Evolutionary conservation across 2,329 filamentous ascomycete species (phyloP), one percentile per base, ranked within the genome.

Genomic region (Aaosphaeria arxii): DNA sequence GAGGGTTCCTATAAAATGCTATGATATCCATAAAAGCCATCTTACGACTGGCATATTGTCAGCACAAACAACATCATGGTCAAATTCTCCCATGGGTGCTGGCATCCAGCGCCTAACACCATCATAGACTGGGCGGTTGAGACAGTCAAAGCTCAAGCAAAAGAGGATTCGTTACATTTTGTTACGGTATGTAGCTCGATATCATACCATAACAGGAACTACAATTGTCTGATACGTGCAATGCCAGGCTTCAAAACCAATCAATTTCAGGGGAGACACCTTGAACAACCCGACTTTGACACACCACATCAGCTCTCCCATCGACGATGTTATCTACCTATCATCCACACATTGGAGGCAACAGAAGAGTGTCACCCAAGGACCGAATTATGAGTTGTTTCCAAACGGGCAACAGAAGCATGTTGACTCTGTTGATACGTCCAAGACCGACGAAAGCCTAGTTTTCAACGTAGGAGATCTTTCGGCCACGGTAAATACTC

Each of bases 51-150:
- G 17, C 17, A 24, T 24, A 24, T 24, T 24, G 17, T 24, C 17
- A 24, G 17, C 17, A 24, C 17, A 24, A 24, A 2, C 17, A 24
- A 24, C 39, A 30, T 13, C 45, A 53, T 53, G 50, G 50, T 53
- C 44, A 53, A 53, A 36, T 53, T 53, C 28, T 53, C 50, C 4
- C 50, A 53, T 30, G 50, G 50, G n/a, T 53, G 50, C 40, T 53
- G 50, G 50, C 50, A 53, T 44, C 48, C 48, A 5, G 50, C 50
- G 28, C 38, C 48, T 7, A 48, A 53, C 24, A 50, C 47, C 11
- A 45, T 53, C 38, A 46, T 53, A 11, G 50, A 53, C 42, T 53
- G 50, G 50, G 50, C 50, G 29, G 50, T 53, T 11, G 50, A 53
- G 45, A 44, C 41, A 9, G 50, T 53, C 5, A 53, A 53, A 30